These are phyloP conservation scores for Escallonia herrerae DNA, from an alignment of 129 eudicot genomes.

Conservation along the genomic window DNA sequence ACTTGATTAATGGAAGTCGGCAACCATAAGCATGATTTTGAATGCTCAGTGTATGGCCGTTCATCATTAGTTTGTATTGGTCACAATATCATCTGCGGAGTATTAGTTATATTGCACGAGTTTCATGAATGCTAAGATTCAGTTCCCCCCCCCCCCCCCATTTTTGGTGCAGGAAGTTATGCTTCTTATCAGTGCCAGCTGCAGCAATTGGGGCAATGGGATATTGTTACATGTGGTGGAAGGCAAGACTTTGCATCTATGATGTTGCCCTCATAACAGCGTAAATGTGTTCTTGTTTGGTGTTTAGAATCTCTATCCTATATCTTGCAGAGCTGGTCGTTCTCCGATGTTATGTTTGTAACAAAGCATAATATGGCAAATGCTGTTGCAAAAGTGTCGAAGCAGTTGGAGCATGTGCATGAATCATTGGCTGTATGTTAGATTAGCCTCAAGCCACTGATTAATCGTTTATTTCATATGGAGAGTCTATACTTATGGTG, in stretches of 20 bases:
- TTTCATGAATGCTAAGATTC: background rate
- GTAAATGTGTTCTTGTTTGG: background rate
- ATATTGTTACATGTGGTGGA: slow-evolving; percentile 97
- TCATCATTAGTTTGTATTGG: too few relatives aligned
- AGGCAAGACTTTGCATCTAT: slow-evolving; percentile 28
- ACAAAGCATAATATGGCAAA: slow-evolving; percentile 89
- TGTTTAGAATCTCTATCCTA: background rate
- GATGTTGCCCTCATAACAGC: slow-evolving; percentile 1
- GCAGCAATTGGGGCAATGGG: slow-evolving; percentile 95
- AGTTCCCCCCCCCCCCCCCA: background rate
- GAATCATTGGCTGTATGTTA: slow-evolving; percentile 72
- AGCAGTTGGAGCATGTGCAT: slow-evolving; percentile 76
- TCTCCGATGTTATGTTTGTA: slow-evolving; percentile 87
- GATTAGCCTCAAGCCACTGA: background rate
- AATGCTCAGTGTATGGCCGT: too few relatives aligned
- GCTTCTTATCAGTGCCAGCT: slow-evolving; percentile 82
- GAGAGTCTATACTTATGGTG: slow-evolving; percentile 1
- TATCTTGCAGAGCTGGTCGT: slow-evolving; percentile 62
- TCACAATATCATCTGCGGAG: background rate
- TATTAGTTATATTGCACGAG: background rate
- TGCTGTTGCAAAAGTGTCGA: slow-evolving; percentile 82
- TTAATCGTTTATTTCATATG: background rate
- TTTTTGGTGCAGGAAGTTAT: slow-evolving; percentile 40
- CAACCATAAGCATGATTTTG: too few relatives aligned
- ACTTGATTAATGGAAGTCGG: too few relatives aligned